Conservation (phyloP, 345 rosid species). For the Lepidium aucheri region DNA sequence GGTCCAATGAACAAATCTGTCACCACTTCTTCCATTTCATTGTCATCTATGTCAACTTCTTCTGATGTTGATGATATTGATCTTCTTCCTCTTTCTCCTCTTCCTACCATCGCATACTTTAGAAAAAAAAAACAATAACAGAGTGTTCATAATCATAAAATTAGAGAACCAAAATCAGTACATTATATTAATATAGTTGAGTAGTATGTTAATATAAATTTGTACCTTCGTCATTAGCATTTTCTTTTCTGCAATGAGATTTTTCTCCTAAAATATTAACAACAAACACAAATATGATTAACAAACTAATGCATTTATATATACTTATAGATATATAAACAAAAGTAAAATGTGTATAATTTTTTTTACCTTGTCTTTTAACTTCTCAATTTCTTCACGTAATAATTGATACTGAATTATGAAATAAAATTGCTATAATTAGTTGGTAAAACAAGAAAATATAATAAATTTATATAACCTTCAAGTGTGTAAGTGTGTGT, state of each 20-base stretch:
- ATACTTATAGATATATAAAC: not conserved
- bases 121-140: not conserved
- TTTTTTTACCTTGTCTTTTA: conserved; percentile 56
- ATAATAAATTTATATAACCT: not conserved
- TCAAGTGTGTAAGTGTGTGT: not conserved
- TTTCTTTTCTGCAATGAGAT: conserved; percentile 42
- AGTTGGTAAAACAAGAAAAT: not conserved
- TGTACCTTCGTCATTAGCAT: conserved; percentile 46
- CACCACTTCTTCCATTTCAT: conserved; percentile 62
- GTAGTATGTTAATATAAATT: not conserved
- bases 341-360: not conserved
- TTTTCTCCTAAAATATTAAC: conserved; percentile 70
- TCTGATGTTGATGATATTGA: conserved; percentile 6
- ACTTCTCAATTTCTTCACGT: conserved; percentile 52
- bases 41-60: conserved; percentile 10
- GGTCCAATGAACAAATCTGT: conserved; percentile 72
- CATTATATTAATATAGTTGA: not conserved
- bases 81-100: conserved; percentile 1
- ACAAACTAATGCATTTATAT: not conserved
- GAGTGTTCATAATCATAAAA: not conserved
- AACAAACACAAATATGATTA: too few species aligned
- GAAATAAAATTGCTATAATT: not conserved
- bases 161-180: not conserved
- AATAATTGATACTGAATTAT: conserved; percentile 48
- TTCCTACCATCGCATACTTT: not conserved